Evolutionary conservation across 208 protist genomes (phyloP).

Genomic region (Trypanosoma melophagium): DNA sequence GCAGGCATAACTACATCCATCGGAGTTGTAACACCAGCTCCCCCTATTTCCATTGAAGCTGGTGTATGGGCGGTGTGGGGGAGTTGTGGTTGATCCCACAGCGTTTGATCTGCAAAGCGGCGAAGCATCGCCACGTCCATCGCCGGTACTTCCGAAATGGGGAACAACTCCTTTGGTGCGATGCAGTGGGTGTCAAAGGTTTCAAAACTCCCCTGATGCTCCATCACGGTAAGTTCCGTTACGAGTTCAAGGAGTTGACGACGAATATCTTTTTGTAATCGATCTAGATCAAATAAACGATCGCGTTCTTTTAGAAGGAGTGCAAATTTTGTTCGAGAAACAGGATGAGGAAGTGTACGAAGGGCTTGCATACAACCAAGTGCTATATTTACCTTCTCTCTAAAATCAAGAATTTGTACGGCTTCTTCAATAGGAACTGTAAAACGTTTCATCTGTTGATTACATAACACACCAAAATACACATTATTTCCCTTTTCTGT

Average conservation of each 20-base stretch:
- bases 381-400: constrained; percentile 62
- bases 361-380: constrained; percentile 78
- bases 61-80: background rate
- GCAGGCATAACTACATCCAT: background rate
- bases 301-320: constrained; percentile 71
- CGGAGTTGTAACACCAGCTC: too few relatives aligned
- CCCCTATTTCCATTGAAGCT: too few relatives aligned
- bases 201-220: constrained; percentile 84
- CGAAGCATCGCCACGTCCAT: constrained; percentile 67
- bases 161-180: constrained; percentile 42
- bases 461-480: constrained; percentile 85
- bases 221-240: constrained; percentile 69
- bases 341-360: constrained; percentile 56
- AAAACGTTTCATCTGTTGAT: constrained; percentile 88
- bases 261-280: constrained; percentile 59
- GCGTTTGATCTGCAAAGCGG: constrained; percentile 39
- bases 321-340: constrained; percentile 65
- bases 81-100: background rate
- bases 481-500: constrained; percentile 57
- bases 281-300: constrained; percentile 64
- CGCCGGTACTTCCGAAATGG: constrained; percentile 38
- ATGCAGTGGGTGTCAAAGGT: constrained; percentile 65
- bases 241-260: constrained; percentile 65
- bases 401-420: constrained; percentile 80
- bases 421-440: constrained; percentile 67